These are phyloP conservation scores for Flaveria sonorensis DNA, from an alignment of 129 eudicot genomes.

Conservation along the genomic window DNA sequence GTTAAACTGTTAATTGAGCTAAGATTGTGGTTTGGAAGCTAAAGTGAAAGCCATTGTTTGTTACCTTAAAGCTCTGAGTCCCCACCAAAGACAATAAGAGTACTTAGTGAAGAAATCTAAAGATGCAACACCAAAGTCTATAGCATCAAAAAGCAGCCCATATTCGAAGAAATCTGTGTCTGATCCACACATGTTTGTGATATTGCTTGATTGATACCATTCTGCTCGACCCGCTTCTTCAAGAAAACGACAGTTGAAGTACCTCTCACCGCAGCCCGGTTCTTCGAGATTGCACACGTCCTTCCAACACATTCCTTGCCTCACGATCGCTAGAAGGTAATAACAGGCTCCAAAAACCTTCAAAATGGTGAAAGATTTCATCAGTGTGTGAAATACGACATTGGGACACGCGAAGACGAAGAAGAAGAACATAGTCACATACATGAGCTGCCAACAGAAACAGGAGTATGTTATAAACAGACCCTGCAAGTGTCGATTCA, in stretches of 20 bases:
- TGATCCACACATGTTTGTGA: conserved; percentile 51
- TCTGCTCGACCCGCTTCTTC: conserved; percentile 40
- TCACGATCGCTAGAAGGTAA: conserved; percentile 68
- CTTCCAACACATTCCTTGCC: conserved; percentile 83
- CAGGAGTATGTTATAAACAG: conserved; percentile 68
- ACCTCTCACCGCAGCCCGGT: conserved; percentile 46
- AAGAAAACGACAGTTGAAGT: conserved; percentile 47
- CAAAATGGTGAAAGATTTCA: not conserved
- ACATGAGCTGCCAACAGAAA: conserved; percentile 89
- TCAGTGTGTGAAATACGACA: not conserved
- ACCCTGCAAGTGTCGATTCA: conserved; percentile 76
- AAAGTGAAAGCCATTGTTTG: not conserved
- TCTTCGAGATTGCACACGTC: conserved; percentile 53
- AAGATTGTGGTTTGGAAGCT: not conserved
- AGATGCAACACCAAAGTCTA: conserved; percentile 40
- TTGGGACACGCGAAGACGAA: not conserved
- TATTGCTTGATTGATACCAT: conserved; percentile 60
- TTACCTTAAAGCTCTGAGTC: conserved; percentile 68
- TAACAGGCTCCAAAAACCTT: conserved; percentile 76
- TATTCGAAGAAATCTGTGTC: conserved; percentile 41
- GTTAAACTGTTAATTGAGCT: not conserved
- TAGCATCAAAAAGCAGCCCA: conserved; percentile 57
- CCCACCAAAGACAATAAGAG: conserved; percentile 82
- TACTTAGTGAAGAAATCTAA: conserved; percentile 54
- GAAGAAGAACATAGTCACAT: not conserved